A percentile compares a stretch with the other conserved stretches of the same genome.
Evolutionary conservation across 345 rosid species (phyloP).

Genomic region (Euphorbia lathyris): DNA sequence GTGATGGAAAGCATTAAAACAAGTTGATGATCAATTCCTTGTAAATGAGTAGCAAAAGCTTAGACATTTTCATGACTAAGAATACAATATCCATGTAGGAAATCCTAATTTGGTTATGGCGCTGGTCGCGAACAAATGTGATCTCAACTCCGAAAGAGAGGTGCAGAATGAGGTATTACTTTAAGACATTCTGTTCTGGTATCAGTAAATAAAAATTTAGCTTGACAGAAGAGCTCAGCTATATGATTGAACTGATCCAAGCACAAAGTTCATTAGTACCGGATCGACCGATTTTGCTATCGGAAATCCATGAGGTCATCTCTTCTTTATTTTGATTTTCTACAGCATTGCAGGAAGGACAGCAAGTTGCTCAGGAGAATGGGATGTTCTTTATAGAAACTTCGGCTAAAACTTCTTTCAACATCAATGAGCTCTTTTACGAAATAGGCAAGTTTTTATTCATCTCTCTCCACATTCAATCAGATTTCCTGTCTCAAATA

Average conservation of each 20-base stretch:
- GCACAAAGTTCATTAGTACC: not conserved
- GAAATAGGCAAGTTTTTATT: conserved; percentile 32
- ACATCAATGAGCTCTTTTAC: conserved; percentile 38
- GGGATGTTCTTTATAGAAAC: conserved; percentile 44
- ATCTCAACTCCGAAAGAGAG: conserved; percentile 32
- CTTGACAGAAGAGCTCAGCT: no score
- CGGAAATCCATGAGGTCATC: no score
- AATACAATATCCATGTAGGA: conserved; percentile 16
- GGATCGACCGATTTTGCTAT: not conserved
- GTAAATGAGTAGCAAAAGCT: not conserved
- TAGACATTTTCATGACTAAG: not conserved
- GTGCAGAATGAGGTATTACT: conserved; percentile 36
- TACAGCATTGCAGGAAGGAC: conserved; percentile 27
- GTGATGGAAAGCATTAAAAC: no score
- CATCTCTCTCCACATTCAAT: not conserved
- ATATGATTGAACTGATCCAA: not conserved
- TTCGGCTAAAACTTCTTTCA: conserved; percentile 39
- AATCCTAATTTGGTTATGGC: conserved; percentile 41
- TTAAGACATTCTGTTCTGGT: not conserved
- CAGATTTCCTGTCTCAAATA: no score
- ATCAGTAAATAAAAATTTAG: not conserved
- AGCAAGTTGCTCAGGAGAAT: conserved; percentile 39
- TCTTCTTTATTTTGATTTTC: not conserved
- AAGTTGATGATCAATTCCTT: no score
- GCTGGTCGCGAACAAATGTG: conserved; percentile 41